These are phyloP conservation scores for Scheffersomyces amazonensis DNA, from an alignment of 805 yeast genomes.

Conservation along the genomic window DNA sequence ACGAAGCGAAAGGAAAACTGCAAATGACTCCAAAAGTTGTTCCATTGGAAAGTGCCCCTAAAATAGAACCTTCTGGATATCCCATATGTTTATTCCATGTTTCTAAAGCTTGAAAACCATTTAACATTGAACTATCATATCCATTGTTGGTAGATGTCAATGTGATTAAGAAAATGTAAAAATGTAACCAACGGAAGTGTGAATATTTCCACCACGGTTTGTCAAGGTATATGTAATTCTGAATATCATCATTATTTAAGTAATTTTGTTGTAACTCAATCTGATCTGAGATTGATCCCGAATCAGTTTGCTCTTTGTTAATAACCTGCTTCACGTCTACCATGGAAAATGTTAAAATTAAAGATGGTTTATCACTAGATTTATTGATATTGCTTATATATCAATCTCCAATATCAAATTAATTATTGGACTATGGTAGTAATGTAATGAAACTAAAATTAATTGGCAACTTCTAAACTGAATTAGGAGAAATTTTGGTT, in stretches of 20 bases:
- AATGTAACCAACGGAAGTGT: conserved; percentile 37
- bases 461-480: too few species aligned
- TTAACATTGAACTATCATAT: conserved; percentile 48
- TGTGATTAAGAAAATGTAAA: conserved; percentile 37
- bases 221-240: conserved; percentile 13
- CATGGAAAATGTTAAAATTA: too few species aligned
- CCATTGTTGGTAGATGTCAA: conserved; percentile 48
- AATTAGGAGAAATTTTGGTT: too few species aligned
- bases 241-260: conserved; percentile 4
- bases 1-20: conserved; percentile 24
- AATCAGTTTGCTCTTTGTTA: background rate
- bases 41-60: conserved; percentile 43
- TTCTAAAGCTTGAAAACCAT: conserved; percentile 46
- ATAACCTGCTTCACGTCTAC: too few species aligned
- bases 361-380: too few species aligned
- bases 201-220: conserved; percentile 31
- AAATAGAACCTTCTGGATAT: conserved; percentile 32
- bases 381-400: too few species aligned
- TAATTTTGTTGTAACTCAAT: background rate
- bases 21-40: conserved; percentile 38
- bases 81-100: conserved; percentile 41
- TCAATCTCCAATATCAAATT: too few species aligned
- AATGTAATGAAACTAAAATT: too few species aligned
- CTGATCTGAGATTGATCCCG: conserved; percentile 2
- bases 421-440: too few species aligned